phyloP scores from a whole-genome alignment of 768 basidiomycete species.

The Mycena rebaudengoi region DNA sequence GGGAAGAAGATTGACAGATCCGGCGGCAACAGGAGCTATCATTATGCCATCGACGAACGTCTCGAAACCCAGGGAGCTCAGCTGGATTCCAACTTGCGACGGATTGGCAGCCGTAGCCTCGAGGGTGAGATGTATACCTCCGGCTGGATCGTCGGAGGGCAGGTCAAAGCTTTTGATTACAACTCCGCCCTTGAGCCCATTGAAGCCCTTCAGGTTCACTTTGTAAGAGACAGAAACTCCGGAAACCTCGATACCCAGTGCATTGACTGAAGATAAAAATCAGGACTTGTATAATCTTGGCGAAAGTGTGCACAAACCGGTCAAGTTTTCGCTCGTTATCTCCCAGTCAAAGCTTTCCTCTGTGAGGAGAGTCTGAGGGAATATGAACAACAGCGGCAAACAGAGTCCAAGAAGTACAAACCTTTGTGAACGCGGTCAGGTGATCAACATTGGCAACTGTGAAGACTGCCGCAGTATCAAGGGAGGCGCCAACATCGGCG shows the following conservation, averaged over 20 bases:
- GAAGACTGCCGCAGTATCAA: conserved; percentile 64
- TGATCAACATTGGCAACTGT: conserved; percentile 63
- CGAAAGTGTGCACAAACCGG: conserved; percentile 46
- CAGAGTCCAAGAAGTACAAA: conserved; percentile 23
- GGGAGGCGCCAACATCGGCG: conserved; percentile 70
- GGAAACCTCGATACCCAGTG: conserved; percentile 68
- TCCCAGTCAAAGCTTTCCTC: conserved; percentile 75
- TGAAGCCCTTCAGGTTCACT: conserved; percentile 72
- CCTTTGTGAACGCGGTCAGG: conserved; percentile 73
- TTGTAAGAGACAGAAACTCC: conserved; percentile 62
- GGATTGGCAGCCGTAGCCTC: conserved; percentile 70
- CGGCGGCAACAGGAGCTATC: conserved; percentile 65
- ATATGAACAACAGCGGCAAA: not conserved
- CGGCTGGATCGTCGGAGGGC: conserved; percentile 73
- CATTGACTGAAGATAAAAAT: conserved; percentile 51
- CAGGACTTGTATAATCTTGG: not conserved
- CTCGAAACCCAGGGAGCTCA: conserved; percentile 69
- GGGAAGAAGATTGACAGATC: conserved; percentile 63
- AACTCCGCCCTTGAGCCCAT: conserved; percentile 70
- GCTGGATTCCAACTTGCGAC: conserved; percentile 76
- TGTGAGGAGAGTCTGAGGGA: conserved; percentile 59
- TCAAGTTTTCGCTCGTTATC: conserved; percentile 70
- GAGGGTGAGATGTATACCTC: conserved; percentile 74
- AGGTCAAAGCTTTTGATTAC: conserved; percentile 73
- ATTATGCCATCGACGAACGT: conserved; percentile 60